Evolutionary conservation across 2,329 filamentous ascomycete species (phyloP).

Genomic region (Colletotrichum spinosum): DNA sequence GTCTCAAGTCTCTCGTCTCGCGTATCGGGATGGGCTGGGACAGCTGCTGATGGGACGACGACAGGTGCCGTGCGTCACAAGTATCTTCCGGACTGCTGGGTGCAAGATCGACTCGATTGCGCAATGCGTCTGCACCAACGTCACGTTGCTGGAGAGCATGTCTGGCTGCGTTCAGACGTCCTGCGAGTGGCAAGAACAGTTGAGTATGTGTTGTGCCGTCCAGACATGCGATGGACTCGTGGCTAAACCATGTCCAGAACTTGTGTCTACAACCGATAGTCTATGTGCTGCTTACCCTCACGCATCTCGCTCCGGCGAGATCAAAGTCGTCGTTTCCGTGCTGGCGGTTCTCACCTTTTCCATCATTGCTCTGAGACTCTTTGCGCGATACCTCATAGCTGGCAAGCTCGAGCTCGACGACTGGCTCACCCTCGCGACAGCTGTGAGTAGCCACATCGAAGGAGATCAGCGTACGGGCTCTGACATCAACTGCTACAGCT

Average conservation of each 20-base stretch:
- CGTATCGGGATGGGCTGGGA: too few relatives aligned
- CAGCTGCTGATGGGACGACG: not conserved
- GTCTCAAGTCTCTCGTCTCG: not conserved
- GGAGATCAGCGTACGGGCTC: not conserved
- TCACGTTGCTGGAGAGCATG: constrained; percentile 15
- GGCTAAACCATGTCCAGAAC: not conserved
- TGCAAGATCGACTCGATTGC: constrained; percentile 18
- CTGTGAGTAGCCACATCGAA: not conserved
- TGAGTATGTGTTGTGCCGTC: not conserved
- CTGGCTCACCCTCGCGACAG: constrained; percentile 21
- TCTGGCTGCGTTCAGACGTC: constrained; percentile 23
- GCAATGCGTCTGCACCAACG: constrained; percentile 27
- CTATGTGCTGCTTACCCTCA: constrained; percentile 21
- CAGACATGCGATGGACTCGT: too few relatives aligned
- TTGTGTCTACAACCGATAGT: constrained; percentile 14
- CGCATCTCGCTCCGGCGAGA: constrained; percentile 9
- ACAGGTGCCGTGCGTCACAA: constrained; percentile 13
- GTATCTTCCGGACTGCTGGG: not conserved
- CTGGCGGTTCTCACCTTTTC: constrained; percentile 21
- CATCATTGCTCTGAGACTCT: constrained; percentile 17
- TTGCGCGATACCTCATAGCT: constrained; percentile 10
- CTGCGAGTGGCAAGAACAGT: constrained; percentile 22
- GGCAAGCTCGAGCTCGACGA: constrained; percentile 19
- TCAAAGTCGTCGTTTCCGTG: constrained; percentile 17
- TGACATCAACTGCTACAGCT: not conserved